These are phyloP conservation scores for Penicillium robsamsonii DNA, from an alignment of 495 filamentous ascomycete genomes.

Conservation along the genomic window DNA sequence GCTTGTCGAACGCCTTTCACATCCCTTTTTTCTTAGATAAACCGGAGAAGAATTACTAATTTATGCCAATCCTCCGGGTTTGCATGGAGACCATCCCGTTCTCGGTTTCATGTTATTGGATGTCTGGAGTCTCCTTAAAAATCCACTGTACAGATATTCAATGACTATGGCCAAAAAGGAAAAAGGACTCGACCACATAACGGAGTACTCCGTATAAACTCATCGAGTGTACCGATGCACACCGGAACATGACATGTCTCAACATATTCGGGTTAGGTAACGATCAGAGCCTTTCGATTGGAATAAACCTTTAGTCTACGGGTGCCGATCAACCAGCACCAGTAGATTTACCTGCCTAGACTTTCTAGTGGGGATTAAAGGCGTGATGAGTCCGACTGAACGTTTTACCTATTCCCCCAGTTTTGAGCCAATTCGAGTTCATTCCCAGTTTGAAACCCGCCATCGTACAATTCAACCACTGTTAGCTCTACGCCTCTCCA, in stretches of 20 bases:
- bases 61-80: conserved; percentile 7
- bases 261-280: conserved; percentile 12
- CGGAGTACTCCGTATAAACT: no score
- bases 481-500: conserved; percentile 4
- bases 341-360: conserved; percentile 17
- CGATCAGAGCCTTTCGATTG: conserved; percentile 18
- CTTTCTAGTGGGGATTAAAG: neutral
- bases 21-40: no score
- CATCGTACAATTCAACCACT: neutral
- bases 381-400: conserved; percentile 4
- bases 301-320: conserved; percentile 17
- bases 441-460: conserved; percentile 13
- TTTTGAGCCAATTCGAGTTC: conserved; percentile 8
- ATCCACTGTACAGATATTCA: neutral
- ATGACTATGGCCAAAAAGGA: neutral
- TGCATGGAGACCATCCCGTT: conserved; percentile 1
- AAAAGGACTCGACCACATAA: no score
- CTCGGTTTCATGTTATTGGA: neutral
- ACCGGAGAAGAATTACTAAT: neutral
- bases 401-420: conserved; percentile 4
- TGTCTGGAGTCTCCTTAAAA: no score
- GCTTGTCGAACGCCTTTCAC: conserved; percentile 10
- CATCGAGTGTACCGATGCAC: no score
- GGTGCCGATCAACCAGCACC: conserved; percentile 16
- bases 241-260: no score